Conservation (phyloP, 441 rosid genomes). For the Adansonia rubrostipa region DNA sequence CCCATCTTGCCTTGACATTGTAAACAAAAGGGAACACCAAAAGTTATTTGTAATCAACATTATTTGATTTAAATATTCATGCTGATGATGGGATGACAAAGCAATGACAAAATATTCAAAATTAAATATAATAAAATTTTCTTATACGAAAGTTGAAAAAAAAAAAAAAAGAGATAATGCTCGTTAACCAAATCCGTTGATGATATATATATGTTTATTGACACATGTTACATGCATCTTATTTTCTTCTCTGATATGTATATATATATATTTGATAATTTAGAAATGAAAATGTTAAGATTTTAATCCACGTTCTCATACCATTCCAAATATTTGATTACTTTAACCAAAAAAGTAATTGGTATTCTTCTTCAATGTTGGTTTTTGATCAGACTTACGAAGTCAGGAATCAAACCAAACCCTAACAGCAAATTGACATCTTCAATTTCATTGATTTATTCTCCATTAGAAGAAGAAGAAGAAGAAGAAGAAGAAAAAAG, state of each 20-base stretch:
- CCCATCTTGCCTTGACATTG: background rate
- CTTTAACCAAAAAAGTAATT: no score
- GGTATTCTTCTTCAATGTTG: background rate
- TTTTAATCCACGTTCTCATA: no score
- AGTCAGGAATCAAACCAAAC: background rate
- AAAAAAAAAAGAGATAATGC: background rate
- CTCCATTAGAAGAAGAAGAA: background rate
- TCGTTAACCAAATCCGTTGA: background rate
- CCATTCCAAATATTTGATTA: no score
- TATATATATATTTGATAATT: no score
- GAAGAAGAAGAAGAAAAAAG: no score
- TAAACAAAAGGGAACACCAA: background rate
- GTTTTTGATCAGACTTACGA: background rate
- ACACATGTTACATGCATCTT: background rate
- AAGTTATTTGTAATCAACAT: background rate
- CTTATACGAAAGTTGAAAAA: background rate
- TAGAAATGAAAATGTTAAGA: no score
- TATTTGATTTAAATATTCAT: background rate
- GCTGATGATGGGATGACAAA: background rate
- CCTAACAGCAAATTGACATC: background rate
- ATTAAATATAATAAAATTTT: background rate
- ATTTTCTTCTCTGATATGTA: background rate
- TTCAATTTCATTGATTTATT: background rate
- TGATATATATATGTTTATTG: background rate
- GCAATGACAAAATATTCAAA: background rate